Conservation (phyloP, 2,329 filamentous ascomycete species). For the Pestalotiopsis sp. region DNA sequence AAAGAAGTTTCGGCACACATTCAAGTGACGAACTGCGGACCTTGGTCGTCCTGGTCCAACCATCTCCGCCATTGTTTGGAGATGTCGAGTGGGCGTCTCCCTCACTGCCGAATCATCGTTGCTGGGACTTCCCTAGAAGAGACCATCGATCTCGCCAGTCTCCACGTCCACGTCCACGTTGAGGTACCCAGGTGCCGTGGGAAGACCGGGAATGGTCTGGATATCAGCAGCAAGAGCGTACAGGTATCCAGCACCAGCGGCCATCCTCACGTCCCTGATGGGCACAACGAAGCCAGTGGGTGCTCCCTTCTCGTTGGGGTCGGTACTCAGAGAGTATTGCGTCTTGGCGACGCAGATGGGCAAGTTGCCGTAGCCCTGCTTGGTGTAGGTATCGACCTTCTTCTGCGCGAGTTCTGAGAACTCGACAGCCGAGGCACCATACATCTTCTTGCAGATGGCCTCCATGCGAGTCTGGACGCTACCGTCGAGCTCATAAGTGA, state of each 20-base stretch:
- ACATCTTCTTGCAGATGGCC: constrained; percentile 89
- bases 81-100: no score
- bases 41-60: no score
- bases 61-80: no score
- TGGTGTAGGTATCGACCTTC: constrained; percentile 94
- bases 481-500: constrained; percentile 81
- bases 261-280: constrained; percentile 91
- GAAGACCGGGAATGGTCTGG: constrained; percentile 94
- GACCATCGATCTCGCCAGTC: constrained; percentile 83
- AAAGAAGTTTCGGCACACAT: background rate
- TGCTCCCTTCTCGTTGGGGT: constrained; percentile 91
- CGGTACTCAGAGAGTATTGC: constrained; percentile 94
- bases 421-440: constrained; percentile 85
- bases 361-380: constrained; percentile 88
- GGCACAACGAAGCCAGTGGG: constrained; percentile 93
- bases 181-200: constrained; percentile 91
- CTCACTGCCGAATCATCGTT: background rate
- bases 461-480: constrained; percentile 87
- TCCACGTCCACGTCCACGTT: constrained; percentile 86
- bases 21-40: no score
- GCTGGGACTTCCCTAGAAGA: constrained; percentile 66
- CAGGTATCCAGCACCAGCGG: constrained; percentile 91
- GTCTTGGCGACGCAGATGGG: constrained; percentile 98
- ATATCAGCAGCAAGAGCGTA: constrained; percentile 96
- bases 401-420: constrained; percentile 93